A percentile compares a stretch with the other conserved stretches of the same genome.
These are phyloP conservation scores for Aspergillus felis DNA, from an alignment of 2,329 filamentous ascomycete genomes.

Conservation along the genomic window DNA sequence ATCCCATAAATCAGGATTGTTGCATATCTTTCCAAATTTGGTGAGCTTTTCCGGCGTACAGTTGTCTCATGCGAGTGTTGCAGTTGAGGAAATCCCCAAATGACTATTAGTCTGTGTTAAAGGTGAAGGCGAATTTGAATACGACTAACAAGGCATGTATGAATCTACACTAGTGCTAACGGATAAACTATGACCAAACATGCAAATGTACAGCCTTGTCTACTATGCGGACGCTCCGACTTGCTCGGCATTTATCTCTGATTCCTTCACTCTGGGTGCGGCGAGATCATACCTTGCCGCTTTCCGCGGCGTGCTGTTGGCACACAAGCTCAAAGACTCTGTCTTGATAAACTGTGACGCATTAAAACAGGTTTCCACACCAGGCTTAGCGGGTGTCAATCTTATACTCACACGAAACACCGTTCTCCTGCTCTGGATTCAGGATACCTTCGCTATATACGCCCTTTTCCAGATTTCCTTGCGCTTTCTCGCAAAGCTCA, in stretches of 20 bases:
- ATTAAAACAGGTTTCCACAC: constrained; percentile 6
- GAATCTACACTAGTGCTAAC: too few relatives aligned
- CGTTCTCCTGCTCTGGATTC: constrained; percentile 54
- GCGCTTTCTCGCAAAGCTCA: constrained; percentile 55
- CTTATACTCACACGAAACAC: constrained; percentile 46
- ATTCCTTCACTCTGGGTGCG: constrained; percentile 5
- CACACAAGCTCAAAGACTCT: constrained; percentile 45
- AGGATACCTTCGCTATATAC: constrained; percentile 54
- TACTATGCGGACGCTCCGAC: constrained; percentile 4
- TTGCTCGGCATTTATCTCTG: not conserved
- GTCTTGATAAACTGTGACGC: constrained; percentile 41
- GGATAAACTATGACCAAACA: too few relatives aligned
- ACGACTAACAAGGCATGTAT: not conserved
- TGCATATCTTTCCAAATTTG: constrained; percentile 12
- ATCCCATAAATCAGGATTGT: not conserved
- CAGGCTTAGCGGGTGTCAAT: not conserved
- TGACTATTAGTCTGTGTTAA: too few relatives aligned
- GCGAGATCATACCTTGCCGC: constrained; percentile 6
- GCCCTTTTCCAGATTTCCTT: constrained; percentile 51
- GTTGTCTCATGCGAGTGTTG: not conserved
- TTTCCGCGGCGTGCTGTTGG: constrained; percentile 40
- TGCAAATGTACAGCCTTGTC: not conserved
- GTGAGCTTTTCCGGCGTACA: constrained; percentile 13
- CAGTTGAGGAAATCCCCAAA: too few relatives aligned
- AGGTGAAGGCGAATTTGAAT: not conserved